Evolutionary conservation across 257 asterid species (phyloP).

Genomic region (Salvia splendens): DNA sequence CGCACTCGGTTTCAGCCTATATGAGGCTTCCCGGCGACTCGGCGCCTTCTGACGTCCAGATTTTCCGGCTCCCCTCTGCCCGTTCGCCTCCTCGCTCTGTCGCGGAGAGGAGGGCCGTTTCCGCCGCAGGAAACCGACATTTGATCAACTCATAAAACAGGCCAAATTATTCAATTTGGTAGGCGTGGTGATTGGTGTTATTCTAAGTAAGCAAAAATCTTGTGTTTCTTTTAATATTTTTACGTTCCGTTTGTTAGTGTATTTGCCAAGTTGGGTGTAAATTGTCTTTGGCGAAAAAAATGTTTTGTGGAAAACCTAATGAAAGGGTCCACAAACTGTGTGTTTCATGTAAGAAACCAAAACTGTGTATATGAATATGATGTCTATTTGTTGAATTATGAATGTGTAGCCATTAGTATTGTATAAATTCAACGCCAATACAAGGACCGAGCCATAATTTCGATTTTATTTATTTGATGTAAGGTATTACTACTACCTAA

Average conservation of each 20-base stretch:
- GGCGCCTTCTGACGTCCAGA: constrained; percentile 40
- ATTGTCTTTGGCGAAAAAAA: neutral
- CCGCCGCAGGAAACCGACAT: constrained; percentile 32
- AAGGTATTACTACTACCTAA: no score
- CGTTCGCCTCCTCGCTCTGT: constrained; percentile 40
- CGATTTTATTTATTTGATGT: no score
- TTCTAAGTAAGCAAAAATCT: constrained; percentile 7
- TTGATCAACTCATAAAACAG: constrained; percentile 39
- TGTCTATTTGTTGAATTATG: neutral
- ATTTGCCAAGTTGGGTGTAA: neutral
- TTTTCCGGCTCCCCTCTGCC: constrained; percentile 44
- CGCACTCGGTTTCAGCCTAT: constrained; percentile 51
- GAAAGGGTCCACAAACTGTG: constrained; percentile 27
- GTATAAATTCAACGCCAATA: no score
- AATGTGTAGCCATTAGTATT: no score
- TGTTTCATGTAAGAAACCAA: constrained; percentile 7
- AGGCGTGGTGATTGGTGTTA: constrained; percentile 18
- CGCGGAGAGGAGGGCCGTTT: constrained; percentile 33
- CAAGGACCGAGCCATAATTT: no score
- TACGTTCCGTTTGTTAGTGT: neutral
- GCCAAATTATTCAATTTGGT: constrained; percentile 37
- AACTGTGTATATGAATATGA: neutral
- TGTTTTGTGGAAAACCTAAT: constrained; percentile 41
- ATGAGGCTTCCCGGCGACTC: constrained; percentile 76
- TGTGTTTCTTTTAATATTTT: neutral